These are phyloP conservation scores for Apiotrichum veenhuisii DNA, from an alignment of 1,284 basidiomycete genomes.

Conservation along the genomic window DNA sequence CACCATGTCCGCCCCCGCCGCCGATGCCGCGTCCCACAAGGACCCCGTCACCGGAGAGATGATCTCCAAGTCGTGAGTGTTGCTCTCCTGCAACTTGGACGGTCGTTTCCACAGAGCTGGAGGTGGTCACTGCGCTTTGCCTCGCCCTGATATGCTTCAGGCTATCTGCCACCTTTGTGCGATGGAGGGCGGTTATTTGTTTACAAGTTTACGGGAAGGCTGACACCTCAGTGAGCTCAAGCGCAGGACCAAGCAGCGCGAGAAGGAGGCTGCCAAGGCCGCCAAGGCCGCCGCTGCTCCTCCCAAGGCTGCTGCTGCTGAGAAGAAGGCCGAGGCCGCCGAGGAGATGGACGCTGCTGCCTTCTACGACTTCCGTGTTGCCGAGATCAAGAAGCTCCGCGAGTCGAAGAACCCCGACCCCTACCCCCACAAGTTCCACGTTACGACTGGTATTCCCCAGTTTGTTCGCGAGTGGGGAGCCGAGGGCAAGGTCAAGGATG, in stretches of 20 bases:
- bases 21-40: slow-evolving; percentile 46
- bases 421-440: slow-evolving; percentile 99
- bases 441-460: slow-evolving; percentile 68
- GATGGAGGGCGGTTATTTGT: background rate
- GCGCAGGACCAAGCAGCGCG: slow-evolving; percentile 78
- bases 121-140: background rate
- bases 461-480: slow-evolving; percentile 75
- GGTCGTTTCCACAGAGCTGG: background rate
- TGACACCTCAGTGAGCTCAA: slow-evolving; percentile 71
- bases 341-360: slow-evolving; percentile 56
- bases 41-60: slow-evolving; percentile 89
- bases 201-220: background rate
- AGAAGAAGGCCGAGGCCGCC: slow-evolving; percentile 42
- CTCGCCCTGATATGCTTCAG: background rate
- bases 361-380: slow-evolving; percentile 91
- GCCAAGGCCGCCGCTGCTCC: slow-evolving; percentile 59
- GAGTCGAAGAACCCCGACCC: slow-evolving; percentile 83
- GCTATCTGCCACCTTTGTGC: too few relatives aligned
- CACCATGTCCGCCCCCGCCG: slow-evolving; percentile 44
- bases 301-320: slow-evolving; percentile 46
- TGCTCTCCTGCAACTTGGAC: background rate
- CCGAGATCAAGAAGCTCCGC: slow-evolving; percentile 81
- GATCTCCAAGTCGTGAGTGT: slow-evolving; percentile 85
- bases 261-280: slow-evolving; percentile 79
- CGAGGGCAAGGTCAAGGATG: slow-evolving; percentile 62